Evolutionary conservation across 2,329 filamentous ascomycete genomes (phyloP).

Genomic region (Phaeosphaeriaceae sp.): DNA sequence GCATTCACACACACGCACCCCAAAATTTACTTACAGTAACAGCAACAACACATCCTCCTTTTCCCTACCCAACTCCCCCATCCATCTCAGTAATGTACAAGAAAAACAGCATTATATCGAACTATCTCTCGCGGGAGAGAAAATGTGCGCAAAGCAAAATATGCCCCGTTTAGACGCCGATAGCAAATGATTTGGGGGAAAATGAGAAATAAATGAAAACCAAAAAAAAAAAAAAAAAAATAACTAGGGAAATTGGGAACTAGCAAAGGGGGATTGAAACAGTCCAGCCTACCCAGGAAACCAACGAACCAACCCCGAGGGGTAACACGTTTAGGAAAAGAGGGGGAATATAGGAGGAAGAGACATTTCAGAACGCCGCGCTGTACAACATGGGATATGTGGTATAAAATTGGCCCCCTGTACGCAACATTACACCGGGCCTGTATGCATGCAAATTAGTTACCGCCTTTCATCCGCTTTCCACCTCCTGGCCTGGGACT

Average conservation of each 20-base stretch:
- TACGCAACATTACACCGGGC: slow-evolving; percentile 1
- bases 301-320: too few relatives aligned
- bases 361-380: too few relatives aligned
- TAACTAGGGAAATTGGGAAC: too few relatives aligned
- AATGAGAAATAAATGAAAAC: too few relatives aligned
- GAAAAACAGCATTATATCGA: slow-evolving; percentile 36
- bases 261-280: too few relatives aligned
- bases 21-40: too few relatives aligned
- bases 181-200: neutral
- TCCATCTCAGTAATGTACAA: slow-evolving; percentile 42
- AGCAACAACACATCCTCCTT: neutral
- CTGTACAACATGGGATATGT: slow-evolving; percentile 26
- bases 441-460: slow-evolving; percentile 21
- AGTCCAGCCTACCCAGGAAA: too few relatives aligned
- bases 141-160: slow-evolving; percentile 5
- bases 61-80: neutral
- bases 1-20: neutral
- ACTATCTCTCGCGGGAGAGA: slow-evolving; percentile 4
- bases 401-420: neutral
- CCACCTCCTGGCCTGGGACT: slow-evolving; percentile 53
- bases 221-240: too few relatives aligned
- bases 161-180: slow-evolving; percentile 7
- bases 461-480: slow-evolving; percentile 44
- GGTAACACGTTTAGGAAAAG: too few relatives aligned
- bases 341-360: too few relatives aligned